Evolutionary conservation across 2,329 filamentous ascomycete genomes (phyloP), one percentile per base, ranked within the genome.

Genomic region (Biscogniauxia marginata): DNA sequence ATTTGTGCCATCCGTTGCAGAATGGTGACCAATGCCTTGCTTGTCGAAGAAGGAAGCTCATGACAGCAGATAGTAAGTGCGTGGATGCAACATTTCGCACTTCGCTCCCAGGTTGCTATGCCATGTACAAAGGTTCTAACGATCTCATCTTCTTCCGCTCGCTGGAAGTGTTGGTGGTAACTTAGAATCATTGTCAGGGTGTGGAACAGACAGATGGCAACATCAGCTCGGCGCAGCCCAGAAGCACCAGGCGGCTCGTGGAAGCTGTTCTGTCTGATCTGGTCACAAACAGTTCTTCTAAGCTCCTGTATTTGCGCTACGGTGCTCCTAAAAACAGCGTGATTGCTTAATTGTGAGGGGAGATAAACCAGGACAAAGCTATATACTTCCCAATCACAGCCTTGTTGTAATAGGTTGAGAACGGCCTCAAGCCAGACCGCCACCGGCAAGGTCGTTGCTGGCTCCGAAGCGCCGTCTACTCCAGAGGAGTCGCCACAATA

Each of bases 1-100:
- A 97, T 96, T 65, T 93, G 91, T 1, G 93, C 89, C 90, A 99
- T 96, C 70, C 91, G 93, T 67, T 93, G 89, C 54, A 99, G 80
- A 63, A 98, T 91, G 47, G 86, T 89, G 47, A 93, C 89, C 58
- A 98, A 80, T 19, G 87, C 88, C 70, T 93, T 96, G 69, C 89
- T 91, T 51, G 93, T 90, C 11, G 93, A 93, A 18, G 89, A 82
- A 2, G 95, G 93, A 22, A 97, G 83, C 72, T 99, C 95, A 67
- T 97, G 92, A 71, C 93, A 97, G 76, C 93, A 98, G 58, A 99
- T 89, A 0, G 92, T 93, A 19, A 99, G 78, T 0, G 93, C 93
- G 71, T 99, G 93, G 52, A 99, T 96, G 73, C 95, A 99, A 59
- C 87, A 90, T 67, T 93, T 95, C 19, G 92, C 91, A 53, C 91